phyloP scores from a whole-genome alignment of 208 protist genomes.

The Leishmania lainsoni region DNA sequence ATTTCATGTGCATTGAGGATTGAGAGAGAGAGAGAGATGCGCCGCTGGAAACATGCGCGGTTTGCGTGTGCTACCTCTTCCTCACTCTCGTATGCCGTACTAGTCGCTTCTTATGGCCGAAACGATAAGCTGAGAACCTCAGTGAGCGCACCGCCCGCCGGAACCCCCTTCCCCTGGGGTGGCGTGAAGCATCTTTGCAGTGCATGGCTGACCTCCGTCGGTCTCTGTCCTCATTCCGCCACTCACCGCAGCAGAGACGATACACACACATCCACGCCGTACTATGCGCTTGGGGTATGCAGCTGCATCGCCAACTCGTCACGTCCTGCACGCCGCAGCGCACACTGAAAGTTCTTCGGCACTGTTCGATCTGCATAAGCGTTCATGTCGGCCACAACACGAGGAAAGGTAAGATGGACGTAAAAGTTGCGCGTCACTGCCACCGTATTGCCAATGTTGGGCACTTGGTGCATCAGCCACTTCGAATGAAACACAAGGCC shows the following conservation, averaged over 20 bases:
- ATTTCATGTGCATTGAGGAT: neutral
- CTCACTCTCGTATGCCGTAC: neutral
- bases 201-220: neutral
- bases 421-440: slow-evolving; percentile 54
- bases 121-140: neutral
- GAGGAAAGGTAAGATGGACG: slow-evolving; percentile 34
- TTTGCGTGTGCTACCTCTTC: neutral
- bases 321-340: slow-evolving; percentile 7
- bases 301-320: slow-evolving; percentile 13
- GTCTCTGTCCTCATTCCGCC: neutral
- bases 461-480: slow-evolving; percentile 56
- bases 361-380: slow-evolving; percentile 15
- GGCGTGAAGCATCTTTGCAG: neutral
- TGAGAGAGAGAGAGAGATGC: neutral
- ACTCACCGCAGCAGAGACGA: neutral
- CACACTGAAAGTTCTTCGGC: slow-evolving; percentile 18
- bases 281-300: neutral
- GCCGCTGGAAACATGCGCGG: neutral
- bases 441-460: slow-evolving; percentile 47
- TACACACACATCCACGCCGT: neutral
- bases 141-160: too few species aligned
- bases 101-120: neutral
- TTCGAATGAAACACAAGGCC: slow-evolving; percentile 52
- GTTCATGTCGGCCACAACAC: slow-evolving; percentile 38
- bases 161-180: neutral